Conservation (phyloP, 176 grass and related monocot genomes). For the Carex littledalei region DNA sequence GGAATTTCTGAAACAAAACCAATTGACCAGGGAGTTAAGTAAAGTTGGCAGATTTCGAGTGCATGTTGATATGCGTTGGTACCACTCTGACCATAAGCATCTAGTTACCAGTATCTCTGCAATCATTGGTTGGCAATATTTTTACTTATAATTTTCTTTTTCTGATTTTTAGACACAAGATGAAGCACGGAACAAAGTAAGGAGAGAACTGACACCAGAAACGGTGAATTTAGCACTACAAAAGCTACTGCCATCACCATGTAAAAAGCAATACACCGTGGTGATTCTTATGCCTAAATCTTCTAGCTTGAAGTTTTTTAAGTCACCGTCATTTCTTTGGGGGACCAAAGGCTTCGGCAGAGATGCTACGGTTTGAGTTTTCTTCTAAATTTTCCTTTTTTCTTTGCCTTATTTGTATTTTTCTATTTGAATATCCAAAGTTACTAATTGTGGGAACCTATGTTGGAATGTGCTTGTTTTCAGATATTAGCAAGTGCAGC, state of each 20-base stretch:
- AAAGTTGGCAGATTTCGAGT: not conserved
- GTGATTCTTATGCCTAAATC: conserved; percentile 98
- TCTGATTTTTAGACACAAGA: conserved; percentile 68
- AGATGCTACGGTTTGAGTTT: conserved; percentile 69
- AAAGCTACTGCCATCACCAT: conserved; percentile 86
- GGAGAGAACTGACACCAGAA: conserved; percentile 52
- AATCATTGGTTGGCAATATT: conserved; percentile 15
- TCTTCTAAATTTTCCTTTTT: not conserved
- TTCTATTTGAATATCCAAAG: not conserved
- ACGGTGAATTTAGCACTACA: conserved; percentile 60
- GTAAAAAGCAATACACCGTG: conserved; percentile 82
- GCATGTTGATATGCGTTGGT: not conserved
- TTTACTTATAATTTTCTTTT: conserved; percentile 12
- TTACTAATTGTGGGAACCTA: not conserved
- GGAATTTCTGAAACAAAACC: not conserved
- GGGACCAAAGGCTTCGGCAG: conserved; percentile 44
- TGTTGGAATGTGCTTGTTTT: conserved; percentile 26
- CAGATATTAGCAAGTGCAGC: conserved; percentile 83
- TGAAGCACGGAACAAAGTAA: conserved; percentile 77
- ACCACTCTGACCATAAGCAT: not conserved
- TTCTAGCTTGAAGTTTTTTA: conserved; percentile 48
- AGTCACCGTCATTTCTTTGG: conserved; percentile 50
- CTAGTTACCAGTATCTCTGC: conserved; percentile 5
- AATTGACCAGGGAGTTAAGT: not conserved
- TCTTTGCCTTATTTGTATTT: not conserved